phyloP scores from a whole-genome alignment of 768 basidiomycete species.

The Paxillus ammoniavirescens region DNA sequence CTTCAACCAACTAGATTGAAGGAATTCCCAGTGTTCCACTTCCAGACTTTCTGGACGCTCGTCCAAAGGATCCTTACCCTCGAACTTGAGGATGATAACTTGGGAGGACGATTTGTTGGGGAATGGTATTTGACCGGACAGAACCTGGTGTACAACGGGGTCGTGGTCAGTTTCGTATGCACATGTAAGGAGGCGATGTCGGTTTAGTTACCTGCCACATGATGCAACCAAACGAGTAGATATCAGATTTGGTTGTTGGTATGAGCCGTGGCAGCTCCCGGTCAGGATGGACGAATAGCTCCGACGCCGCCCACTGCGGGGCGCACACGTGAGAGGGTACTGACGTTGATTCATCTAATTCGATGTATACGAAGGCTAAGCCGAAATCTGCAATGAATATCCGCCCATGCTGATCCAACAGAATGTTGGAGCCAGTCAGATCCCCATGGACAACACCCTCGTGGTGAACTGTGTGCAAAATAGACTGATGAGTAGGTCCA shows the following conservation, averaged over 20 bases:
- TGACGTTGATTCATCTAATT: no score
- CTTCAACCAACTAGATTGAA: conserved; percentile 13
- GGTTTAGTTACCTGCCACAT: conserved; percentile 3
- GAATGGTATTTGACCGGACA: conserved; percentile 12
- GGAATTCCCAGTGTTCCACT: conserved; percentile 7
- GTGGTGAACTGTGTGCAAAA: conserved; percentile 5
- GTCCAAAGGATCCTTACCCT: conserved; percentile 14
- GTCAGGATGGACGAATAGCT: conserved; percentile 13
- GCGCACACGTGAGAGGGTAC: conserved; percentile 5
- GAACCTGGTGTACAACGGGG: conserved; percentile 1
- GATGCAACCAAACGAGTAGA: conserved; percentile 14
- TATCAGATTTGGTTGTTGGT: conserved; percentile 5
- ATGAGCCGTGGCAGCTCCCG: not conserved
- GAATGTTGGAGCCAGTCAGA: conserved; percentile 13
- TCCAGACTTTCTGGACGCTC: conserved; percentile 5
- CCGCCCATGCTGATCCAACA: conserved; percentile 4
- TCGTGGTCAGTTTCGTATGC: no score
- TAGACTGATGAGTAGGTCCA: no score
- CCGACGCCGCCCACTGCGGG: conserved; percentile 9
- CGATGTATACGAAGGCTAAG: no score
- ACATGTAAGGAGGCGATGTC: no score
- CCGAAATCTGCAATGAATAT: conserved; percentile 11
- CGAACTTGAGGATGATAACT: conserved; percentile 13
- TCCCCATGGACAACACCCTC: conserved; percentile 14
- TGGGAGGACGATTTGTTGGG: conserved; percentile 6